Conservation (phyloP, 805 yeast genomes). For the Naumovozyma baii region DNA sequence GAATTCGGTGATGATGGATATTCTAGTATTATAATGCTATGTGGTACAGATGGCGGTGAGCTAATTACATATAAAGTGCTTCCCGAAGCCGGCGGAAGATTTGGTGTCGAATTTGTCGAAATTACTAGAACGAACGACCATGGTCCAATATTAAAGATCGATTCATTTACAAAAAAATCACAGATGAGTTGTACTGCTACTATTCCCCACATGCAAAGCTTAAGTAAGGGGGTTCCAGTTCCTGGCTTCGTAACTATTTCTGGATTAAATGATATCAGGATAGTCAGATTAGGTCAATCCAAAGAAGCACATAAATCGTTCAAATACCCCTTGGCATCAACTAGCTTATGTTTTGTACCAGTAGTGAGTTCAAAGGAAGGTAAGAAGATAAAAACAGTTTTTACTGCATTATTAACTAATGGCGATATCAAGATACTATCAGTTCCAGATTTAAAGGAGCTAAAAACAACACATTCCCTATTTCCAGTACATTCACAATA, state of each 20-base stretch:
- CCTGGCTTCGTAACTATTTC: conserved; percentile 53
- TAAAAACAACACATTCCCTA: conserved; percentile 40
- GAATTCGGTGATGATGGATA: conserved; percentile 55
- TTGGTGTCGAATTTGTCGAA: conserved; percentile 44
- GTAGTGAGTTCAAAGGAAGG: conserved; percentile 10
- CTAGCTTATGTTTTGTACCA: conserved; percentile 43
- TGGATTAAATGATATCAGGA: conserved; percentile 51
- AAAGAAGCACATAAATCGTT: conserved; percentile 57
- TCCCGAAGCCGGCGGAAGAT: conserved; percentile 56
- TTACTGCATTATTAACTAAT: conserved; percentile 37
- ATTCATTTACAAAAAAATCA: conserved; percentile 46
- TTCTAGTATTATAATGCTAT: conserved; percentile 61
- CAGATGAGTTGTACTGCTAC: conserved; percentile 64
- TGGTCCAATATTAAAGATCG: conserved; percentile 42
- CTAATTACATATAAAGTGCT: conserved; percentile 52
- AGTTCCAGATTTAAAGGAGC: conserved; percentile 55
- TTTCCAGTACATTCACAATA: conserved; percentile 33
- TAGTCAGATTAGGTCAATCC: conserved; percentile 48
- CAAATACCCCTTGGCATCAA: conserved; percentile 35
- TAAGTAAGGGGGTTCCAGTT: conserved; percentile 51
- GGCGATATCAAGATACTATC: conserved; percentile 41
- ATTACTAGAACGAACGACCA: conserved; percentile 39
- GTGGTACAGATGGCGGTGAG: conserved; percentile 74
- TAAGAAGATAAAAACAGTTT: conserved; percentile 37
- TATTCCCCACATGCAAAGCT: conserved; percentile 43